Percentiles rank a stretch among this genome's conserved stretches.
phyloP scores from a whole-genome alignment of 345 rosid species.

The Citrus trifoliata region DNA sequence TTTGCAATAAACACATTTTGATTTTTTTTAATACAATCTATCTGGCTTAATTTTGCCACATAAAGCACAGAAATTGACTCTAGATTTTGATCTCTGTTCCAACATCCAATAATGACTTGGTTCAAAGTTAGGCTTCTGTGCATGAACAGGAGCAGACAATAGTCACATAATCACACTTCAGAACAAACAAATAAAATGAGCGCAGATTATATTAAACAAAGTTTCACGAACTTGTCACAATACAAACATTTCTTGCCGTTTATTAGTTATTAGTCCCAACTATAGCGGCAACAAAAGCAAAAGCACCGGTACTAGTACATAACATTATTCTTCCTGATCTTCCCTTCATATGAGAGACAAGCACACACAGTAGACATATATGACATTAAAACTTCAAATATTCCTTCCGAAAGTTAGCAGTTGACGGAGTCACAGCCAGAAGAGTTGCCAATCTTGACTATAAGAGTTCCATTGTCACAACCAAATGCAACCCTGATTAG shows the following conservation, averaged over 20 bases:
- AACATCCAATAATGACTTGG: no score
- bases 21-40: no score
- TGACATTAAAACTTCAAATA: neutral
- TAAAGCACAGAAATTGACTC: no score
- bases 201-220: neutral
- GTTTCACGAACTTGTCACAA: neutral
- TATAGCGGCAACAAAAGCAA: neutral
- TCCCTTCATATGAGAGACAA: neutral
- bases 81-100: no score
- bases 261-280: neutral
- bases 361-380: neutral
- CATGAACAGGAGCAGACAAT: no score
- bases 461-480: slow-evolving; percentile 78
- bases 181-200: neutral
- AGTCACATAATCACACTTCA: neutral
- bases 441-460: slow-evolving; percentile 48
- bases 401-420: neutral
- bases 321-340: neutral
- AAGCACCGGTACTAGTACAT: neutral
- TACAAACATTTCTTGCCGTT: neutral
- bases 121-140: no score
- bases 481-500: slow-evolving; percentile 75
- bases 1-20: no score
- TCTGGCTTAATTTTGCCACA: no score
- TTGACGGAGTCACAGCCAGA: neutral